A percentile compares a stretch with the other conserved stretches of the same genome.
phyloP scores from a whole-genome alignment of 2,329 filamentous ascomycete species.

The Allantophomopsis cytisporea region DNA sequence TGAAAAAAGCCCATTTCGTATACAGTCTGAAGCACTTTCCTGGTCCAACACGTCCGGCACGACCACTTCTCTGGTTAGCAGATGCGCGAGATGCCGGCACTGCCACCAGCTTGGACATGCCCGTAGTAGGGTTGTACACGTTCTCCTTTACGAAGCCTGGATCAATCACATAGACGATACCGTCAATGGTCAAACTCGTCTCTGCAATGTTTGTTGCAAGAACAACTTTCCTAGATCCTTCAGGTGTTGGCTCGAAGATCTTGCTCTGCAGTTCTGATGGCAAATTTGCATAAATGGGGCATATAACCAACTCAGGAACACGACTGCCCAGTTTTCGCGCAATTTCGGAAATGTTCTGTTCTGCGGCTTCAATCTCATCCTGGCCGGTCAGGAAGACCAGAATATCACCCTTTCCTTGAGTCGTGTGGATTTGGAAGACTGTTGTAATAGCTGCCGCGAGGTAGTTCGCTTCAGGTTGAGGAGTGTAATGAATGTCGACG shows the following conservation, averaged over 20 bases:
- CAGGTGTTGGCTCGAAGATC: slow-evolving; percentile 88
- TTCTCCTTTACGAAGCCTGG: slow-evolving; percentile 94
- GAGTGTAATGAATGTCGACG: slow-evolving; percentile 84
- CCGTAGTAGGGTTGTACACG: slow-evolving; percentile 78
- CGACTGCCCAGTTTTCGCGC: slow-evolving; percentile 74
- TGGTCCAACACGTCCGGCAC: slow-evolving; percentile 81
- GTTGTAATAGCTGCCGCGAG: slow-evolving; percentile 84
- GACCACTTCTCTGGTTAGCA: slow-evolving; percentile 83
- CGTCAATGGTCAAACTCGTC: slow-evolving; percentile 89
- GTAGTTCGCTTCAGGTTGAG: slow-evolving; percentile 87
- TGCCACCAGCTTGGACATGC: slow-evolving; percentile 84
- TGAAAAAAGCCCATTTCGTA: slow-evolving; percentile 87
- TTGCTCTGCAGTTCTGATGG: slow-evolving; percentile 83
- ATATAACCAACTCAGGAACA: slow-evolving; percentile 76
- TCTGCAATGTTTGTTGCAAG: slow-evolving; percentile 96
- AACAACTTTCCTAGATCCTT: slow-evolving; percentile 77
- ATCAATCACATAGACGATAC: slow-evolving; percentile 92
- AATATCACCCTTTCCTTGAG: slow-evolving; percentile 75
- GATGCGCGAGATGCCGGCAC: slow-evolving; percentile 86
- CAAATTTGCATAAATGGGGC: slow-evolving; percentile 88
- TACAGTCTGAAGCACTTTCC: slow-evolving; percentile 92
- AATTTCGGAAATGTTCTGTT: slow-evolving; percentile 74
- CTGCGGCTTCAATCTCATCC: slow-evolving; percentile 86
- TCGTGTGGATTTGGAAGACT: slow-evolving; percentile 88
- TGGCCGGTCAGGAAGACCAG: slow-evolving; percentile 91